Evolutionary conservation across 495 filamentous ascomycete genomes (phyloP).

Genomic region (Xylaria flabelliformis): DNA sequence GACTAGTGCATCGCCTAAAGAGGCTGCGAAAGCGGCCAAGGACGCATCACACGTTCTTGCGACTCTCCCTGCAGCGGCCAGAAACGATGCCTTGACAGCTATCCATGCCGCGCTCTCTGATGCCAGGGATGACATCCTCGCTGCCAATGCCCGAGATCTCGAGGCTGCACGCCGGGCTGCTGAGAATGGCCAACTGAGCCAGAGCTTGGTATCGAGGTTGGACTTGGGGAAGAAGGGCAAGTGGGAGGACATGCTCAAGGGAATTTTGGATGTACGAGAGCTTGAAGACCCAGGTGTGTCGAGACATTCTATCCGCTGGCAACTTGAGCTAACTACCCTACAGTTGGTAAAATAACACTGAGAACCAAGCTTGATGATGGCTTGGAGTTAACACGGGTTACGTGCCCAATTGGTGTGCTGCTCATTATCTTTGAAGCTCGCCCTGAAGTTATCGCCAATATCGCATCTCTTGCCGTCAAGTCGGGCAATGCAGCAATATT

Average conservation of each 20-base stretch:
- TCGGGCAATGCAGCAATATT: slow-evolving; percentile 97
- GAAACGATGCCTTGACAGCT: slow-evolving; percentile 83
- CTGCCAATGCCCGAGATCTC: slow-evolving; percentile 85
- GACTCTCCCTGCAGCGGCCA: slow-evolving; percentile 64
- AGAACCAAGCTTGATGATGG: slow-evolving; percentile 89
- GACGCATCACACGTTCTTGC: slow-evolving; percentile 73
- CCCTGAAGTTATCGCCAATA: slow-evolving; percentile 98
- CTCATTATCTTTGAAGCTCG: slow-evolving; percentile 98
- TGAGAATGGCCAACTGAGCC: slow-evolving; percentile 73
- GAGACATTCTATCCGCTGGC: neutral
- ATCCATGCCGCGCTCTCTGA: slow-evolving; percentile 74
- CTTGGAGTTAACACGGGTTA: slow-evolving; percentile 81
- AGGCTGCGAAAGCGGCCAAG: slow-evolving; percentile 72
- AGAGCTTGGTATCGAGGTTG: slow-evolving; percentile 88
- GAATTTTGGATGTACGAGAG: slow-evolving; percentile 85
- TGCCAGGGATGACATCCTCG: slow-evolving; percentile 76
- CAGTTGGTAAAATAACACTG: slow-evolving; percentile 85
- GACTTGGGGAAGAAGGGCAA: slow-evolving; percentile 86
- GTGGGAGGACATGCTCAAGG: slow-evolving; percentile 97
- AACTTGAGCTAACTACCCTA: slow-evolving; percentile 12
- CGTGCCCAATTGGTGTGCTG: slow-evolving; percentile 93
- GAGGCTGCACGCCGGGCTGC: slow-evolving; percentile 73
- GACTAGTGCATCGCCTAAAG: slow-evolving; percentile 70
- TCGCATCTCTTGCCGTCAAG: slow-evolving; percentile 95
- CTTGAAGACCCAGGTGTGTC: slow-evolving; percentile 85